Conservation (phyloP, 192 early-diverging fungal species). For the Rhizoclosmatium globosum region DNA sequence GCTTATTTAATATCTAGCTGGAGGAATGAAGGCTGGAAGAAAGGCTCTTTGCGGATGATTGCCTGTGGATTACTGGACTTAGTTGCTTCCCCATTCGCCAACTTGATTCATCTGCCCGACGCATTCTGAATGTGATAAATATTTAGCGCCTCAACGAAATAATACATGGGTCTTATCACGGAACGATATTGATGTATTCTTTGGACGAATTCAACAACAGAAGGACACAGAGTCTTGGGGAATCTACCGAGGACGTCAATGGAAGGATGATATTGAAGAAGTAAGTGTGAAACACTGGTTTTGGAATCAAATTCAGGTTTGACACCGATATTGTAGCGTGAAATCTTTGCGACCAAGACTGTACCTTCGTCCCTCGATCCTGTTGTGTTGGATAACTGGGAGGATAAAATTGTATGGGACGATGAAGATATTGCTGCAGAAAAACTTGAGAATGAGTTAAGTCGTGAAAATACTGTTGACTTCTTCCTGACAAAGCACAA, state of each 20-base stretch:
- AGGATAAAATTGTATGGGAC: slow-evolving; percentile 84
- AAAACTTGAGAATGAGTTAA: not conserved
- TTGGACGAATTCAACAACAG: slow-evolving; percentile 26
- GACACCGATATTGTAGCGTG: slow-evolving; percentile 4
- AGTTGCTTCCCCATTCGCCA: no score
- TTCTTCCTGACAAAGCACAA: slow-evolving; percentile 5
- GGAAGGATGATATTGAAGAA: slow-evolving; percentile 41
- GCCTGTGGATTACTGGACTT: no score
- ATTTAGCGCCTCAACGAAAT: slow-evolving; percentile 20
- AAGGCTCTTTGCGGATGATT: no score
- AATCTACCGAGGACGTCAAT: slow-evolving; percentile 25
- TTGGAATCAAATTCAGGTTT: not conserved
- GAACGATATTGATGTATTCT: slow-evolving; percentile 35
- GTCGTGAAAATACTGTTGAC: not conserved
- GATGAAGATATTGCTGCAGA: slow-evolving; percentile 37
- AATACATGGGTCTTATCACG: slow-evolving; percentile 18
- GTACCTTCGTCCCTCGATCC: slow-evolving; percentile 54
- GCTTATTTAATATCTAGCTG: no score
- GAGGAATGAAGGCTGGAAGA: no score
- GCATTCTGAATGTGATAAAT: not conserved
- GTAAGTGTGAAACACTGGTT: slow-evolving; percentile 14
- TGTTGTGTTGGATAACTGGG: slow-evolving; percentile 84
- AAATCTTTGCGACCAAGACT: slow-evolving; percentile 21
- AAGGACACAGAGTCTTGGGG: slow-evolving; percentile 15
- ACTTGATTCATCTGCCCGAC: not conserved